Base-by-base conservation (phyloP, 2,329 filamentous ascomycete species). In the Trichoderma arundinaceum region DNA sequence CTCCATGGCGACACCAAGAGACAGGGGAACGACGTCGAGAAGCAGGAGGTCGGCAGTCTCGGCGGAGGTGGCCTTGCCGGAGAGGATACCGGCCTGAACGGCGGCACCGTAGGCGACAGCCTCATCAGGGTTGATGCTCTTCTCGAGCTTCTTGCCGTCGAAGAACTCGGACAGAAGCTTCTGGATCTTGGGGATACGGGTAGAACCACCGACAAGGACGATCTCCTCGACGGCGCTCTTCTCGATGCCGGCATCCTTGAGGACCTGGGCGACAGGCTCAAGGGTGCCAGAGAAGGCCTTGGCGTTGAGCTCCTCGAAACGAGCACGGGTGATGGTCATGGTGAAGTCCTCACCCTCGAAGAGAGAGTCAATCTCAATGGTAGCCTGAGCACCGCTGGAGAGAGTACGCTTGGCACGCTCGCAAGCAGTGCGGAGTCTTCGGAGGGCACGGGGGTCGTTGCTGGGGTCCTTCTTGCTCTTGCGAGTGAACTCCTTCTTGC, bases 61-160 rank as follows among this genome's bases (percentile, higher is more conserved):
- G 74, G 92, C 92, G 56, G 93, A 96, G 72, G 92, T 95, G 74
- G 95, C 95, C 90, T 97, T 97, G 80, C 95, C 95, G 67, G 94
- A 97, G 71, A 99, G 90, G 80, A 99, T 97, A 89, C 94, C 95
- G 73, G 95, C 95, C 86, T 99, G 95, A 69, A 99, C 94, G 74
- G 95, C 95, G 72, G 95, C 95, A 89, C 95, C 95, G 83, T 97
- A 97, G 75, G 95, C 95, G 77, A 99, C 95, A 74, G 95, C 95
- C 87, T 99, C 95, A 79, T 99, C 95, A 76, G 95, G 95, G 89
- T 99, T 99, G 86, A 98, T 98, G 86, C 92, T 95, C 88, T 97
- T 98, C 89, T 98, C 94, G 73, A 97, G 92, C 91, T 99, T 97
- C 92, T 99, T 99, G 83, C 94, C 94, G 80, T 96, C 92, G 85